phyloP scores from a whole-genome alignment of 2,329 filamentous ascomycete genomes.

The Aspergillus awamori region DNA sequence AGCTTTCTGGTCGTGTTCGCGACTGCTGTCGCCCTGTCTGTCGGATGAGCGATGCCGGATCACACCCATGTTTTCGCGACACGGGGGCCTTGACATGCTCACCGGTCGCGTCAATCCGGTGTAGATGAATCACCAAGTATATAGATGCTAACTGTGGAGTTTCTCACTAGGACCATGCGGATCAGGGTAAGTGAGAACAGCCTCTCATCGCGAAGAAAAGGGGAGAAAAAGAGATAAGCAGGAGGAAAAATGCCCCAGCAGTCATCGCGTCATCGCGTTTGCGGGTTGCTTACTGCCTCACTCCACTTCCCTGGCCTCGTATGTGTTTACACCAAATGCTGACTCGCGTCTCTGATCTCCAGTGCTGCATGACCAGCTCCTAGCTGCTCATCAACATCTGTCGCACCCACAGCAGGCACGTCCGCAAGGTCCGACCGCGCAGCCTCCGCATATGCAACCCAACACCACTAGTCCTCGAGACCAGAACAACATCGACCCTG shows the following conservation, averaged over 20 bases:
- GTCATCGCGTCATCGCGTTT: neutral
- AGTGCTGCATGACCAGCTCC: conserved; percentile 67
- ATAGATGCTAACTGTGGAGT: conserved; percentile 15
- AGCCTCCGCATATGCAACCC: conserved; percentile 45
- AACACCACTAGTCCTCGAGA: conserved; percentile 48
- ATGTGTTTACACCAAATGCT: conserved; percentile 10
- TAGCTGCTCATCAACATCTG: conserved; percentile 52
- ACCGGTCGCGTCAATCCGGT: conserved; percentile 17
- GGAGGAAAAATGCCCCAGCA: neutral
- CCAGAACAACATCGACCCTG: conserved; percentile 61
- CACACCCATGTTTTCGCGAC: conserved; percentile 8
- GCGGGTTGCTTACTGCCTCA: neutral
- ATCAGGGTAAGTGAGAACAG: conserved; percentile 44
- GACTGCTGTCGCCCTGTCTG: neutral
- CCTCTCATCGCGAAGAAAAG: conserved; percentile 17
- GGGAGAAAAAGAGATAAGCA: neutral
- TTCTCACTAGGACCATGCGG: conserved; percentile 44
- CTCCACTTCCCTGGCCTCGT: neutral
- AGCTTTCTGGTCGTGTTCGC: neutral
- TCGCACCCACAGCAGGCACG: conserved; percentile 47
- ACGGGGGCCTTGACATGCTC: neutral
- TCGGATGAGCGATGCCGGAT: conserved; percentile 5
- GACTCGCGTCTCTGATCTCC: conserved; percentile 15
- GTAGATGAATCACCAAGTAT: neutral
- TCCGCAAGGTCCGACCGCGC: conserved; percentile 46